phyloP scores from a whole-genome alignment of 2,329 filamentous ascomycete species.

The Sarocladium strictum region DNA sequence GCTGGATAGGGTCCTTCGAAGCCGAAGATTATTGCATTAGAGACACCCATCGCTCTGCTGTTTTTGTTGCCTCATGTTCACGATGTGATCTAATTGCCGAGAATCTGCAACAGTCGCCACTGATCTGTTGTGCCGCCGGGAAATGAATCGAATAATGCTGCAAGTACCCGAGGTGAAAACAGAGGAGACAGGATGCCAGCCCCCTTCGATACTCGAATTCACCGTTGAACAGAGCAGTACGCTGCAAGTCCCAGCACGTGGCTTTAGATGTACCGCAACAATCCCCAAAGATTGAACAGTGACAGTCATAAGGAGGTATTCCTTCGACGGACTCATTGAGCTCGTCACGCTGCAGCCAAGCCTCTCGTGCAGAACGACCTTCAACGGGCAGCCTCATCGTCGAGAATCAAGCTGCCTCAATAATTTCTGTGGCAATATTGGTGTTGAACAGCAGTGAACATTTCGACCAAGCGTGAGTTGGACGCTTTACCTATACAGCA shows the following conservation, averaged over 20 bases:
- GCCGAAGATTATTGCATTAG: not conserved
- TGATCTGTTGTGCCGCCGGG: not conserved
- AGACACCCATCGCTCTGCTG: not conserved
- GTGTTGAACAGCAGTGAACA: no score
- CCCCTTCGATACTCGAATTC: not conserved
- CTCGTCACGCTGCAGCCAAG: no score
- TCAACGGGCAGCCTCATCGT: no score
- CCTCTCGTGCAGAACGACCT: no score
- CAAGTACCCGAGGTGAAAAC: not conserved
- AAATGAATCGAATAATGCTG: not conserved
- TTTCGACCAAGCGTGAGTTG: no score
- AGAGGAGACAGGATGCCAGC: not conserved
- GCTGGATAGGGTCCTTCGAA: no score
- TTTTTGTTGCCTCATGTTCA: not conserved
- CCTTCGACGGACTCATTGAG: no score
- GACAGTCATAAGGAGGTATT: no score
- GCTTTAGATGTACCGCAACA: not conserved
- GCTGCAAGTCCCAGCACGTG: not conserved
- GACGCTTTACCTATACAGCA: no score
- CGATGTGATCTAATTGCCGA: not conserved
- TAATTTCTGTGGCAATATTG: no score
- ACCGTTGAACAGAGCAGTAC: not conserved
- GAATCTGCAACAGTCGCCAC: not conserved
- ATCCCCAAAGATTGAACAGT: not conserved
- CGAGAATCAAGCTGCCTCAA: no score